phyloP scores from a whole-genome alignment of 257 asterid species.

The Cordia subcordata region DNA sequence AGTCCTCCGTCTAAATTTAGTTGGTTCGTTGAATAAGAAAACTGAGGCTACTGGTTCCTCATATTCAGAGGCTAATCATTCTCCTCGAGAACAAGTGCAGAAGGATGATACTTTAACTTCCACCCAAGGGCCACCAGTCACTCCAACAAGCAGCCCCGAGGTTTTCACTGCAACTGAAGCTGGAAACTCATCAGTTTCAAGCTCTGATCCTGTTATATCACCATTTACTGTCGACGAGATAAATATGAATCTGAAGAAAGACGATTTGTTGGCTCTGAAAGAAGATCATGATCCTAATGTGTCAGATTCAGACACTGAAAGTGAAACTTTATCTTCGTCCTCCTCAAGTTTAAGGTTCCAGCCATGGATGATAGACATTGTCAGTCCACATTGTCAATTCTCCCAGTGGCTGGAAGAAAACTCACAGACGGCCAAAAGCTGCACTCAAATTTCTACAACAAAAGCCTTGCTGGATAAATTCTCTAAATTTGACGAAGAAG shows the following conservation, averaged over 20 bases:
- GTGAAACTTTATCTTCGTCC: conserved; percentile 64
- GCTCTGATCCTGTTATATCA: conserved; percentile 91
- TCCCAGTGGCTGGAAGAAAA: conserved; percentile 39
- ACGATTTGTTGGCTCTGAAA: conserved; percentile 28
- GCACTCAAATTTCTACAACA: conserved; percentile 36
- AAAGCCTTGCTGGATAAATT: conserved; percentile 56
- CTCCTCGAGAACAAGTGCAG: conserved; percentile 24
- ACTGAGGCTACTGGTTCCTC: conserved; percentile 21
- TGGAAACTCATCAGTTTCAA: conserved; percentile 91
- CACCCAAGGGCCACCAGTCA: conserved; percentile 63
- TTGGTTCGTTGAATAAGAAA: conserved; percentile 61
- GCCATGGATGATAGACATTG: conserved; percentile 79
- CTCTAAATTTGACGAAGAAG: conserved; percentile 58
- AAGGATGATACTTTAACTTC: conserved; percentile 36
- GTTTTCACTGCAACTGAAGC: conserved; percentile 85
- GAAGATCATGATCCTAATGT: conserved; percentile 41
- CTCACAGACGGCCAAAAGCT: conserved; percentile 35
- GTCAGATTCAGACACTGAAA: conserved; percentile 70
- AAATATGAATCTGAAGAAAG: conserved; percentile 49
- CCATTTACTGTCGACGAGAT: conserved; percentile 53
- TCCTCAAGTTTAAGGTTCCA: conserved; percentile 73
- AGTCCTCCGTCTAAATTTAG: conserved; percentile 84
- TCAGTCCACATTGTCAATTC: conserved; percentile 42
- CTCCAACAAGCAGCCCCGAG: conserved; percentile 97
- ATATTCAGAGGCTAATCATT: conserved; percentile 28